Evolutionary conservation across 2,329 filamentous ascomycete genomes (phyloP).

Genomic region (Chaetomium globosum): DNA sequence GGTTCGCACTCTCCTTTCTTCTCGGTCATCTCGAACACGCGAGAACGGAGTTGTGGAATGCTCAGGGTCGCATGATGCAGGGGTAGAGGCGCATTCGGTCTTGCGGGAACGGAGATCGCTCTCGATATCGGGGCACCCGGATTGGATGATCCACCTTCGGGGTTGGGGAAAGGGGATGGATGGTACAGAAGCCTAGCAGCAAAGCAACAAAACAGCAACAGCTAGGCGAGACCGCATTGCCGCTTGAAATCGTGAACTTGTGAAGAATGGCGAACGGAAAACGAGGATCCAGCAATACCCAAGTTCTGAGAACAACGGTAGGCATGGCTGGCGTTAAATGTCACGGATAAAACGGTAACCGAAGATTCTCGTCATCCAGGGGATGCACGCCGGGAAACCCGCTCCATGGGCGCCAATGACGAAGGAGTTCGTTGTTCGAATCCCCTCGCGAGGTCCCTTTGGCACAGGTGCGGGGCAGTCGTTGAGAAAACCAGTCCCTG

Average conservation of each 20-base stretch:
- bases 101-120: slow-evolving; percentile 23
- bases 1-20: neutral
- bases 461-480: slow-evolving; percentile 17
- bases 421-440: neutral
- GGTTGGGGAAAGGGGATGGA: neutral
- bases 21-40: slow-evolving; percentile 11
- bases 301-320: neutral
- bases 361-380: neutral
- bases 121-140: slow-evolving; percentile 14
- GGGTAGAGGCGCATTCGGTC: slow-evolving; percentile 24
- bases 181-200: neutral
- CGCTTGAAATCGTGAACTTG: neutral
- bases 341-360: neutral
- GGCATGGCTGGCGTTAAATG: neutral
- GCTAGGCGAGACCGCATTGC: neutral
- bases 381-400: neutral
- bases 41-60: neutral
- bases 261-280: neutral
- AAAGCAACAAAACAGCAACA: neutral
- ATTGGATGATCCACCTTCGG: slow-evolving; percentile 10
- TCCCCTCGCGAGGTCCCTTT: neutral
- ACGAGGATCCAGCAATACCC: neutral
- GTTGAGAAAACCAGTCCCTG: slow-evolving; percentile 11
- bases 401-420: neutral
- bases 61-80: slow-evolving; percentile 7